Base-by-base conservation (phyloP, 1,284 basidiomycete species). In the Ganoderma multipileum region DNA sequence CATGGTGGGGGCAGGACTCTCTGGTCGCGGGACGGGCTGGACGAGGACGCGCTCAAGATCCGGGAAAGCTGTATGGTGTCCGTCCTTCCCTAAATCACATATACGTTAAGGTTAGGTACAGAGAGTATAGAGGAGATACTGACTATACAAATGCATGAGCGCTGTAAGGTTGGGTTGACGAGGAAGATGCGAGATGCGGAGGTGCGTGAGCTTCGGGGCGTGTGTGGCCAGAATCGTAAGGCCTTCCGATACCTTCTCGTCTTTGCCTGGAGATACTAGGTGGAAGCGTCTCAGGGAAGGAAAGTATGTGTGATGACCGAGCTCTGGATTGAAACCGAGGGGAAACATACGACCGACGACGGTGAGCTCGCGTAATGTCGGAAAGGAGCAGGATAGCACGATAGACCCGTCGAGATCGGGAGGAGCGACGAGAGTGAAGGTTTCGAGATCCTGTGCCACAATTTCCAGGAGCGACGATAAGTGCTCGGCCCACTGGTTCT, bases 171-270 rank as follows among this genome's bases (percentile, higher is more conserved):
- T 60, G 14, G 2, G 58, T 20, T 60, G 58, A 20, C 42, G 61
- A 7, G 41, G 41, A n/a, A 62, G 42, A 41, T 62, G 41, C 20
- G 61, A 62, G 42, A 62, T 20, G 4, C 61, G 61, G 16, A 62
- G 42, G 12, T 62, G 61, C 18, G 61, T 62, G 42, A 62, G 61
- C 28, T 62, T 44, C 20, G 61, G 61, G 3, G 61, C 41, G 28
- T 33, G 42, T 36, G n/a, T 16, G 18, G 23, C 30, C 28, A 62
- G 12, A 7, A 8, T 14, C 4, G 38, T 38, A 9, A 47, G 28
- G 28, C 30, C 23, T 8, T 23, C 41, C 9, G 42, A 30, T 3
- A 3, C 16, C 23, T 44, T 41, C 20, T 30, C 44, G 8, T 30
- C n/a, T 16, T 30, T 28, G 6, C 14, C 52, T 11, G 20, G n/a